Evolutionary conservation across 805 yeast genomes (phyloP), one percentile per base, ranked within the genome.

Genomic region (Kurtzmaniella fragi): DNA sequence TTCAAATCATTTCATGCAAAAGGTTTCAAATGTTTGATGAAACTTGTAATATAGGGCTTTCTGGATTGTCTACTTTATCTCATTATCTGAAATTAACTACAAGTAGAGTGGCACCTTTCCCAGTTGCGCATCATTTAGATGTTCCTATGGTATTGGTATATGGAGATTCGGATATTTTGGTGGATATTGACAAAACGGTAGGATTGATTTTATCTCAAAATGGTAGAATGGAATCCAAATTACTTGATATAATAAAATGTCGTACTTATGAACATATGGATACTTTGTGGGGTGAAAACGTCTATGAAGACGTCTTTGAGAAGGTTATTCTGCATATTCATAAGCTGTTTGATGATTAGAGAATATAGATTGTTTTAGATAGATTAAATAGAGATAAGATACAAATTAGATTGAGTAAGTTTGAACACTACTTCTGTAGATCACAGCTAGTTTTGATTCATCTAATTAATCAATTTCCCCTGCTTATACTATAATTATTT

Each of bases 1-100:
- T 59, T 40, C 64, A 59, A 39, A 59, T 59, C 28, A 59, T 59
- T 16, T 40, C 48, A 23, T 44, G 57, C 16, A 52, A 49, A 41
- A 41, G 62, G 31, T 59, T 59, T 44, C 64, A 59, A 41, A 59
- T 59, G 64, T 59, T 49, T 40, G 53, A 58, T 40, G 63, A 59
- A 44, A 57, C 62, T 2, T 46, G 56, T 28, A 40, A 40, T 8
- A 42, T 45, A 20, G 63, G 64, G 2, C 31, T 47, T 13, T 49
- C 60, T 5, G 43, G 42, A n/a, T 46, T 59, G 34, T 44, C 56
- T 3, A 45, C 47, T 1, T 31, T 50, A 26, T 49, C 53, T 8
- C 36, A 37, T 3, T 20, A 35, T 15, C 53, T 48, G 46, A 46
- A 43, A 23, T n/a, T 32, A 6, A 49, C 49, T 16, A 41, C 46